phyloP scores from a whole-genome alignment of 768 basidiomycete genomes.

The Tricholoma terreum region DNA sequence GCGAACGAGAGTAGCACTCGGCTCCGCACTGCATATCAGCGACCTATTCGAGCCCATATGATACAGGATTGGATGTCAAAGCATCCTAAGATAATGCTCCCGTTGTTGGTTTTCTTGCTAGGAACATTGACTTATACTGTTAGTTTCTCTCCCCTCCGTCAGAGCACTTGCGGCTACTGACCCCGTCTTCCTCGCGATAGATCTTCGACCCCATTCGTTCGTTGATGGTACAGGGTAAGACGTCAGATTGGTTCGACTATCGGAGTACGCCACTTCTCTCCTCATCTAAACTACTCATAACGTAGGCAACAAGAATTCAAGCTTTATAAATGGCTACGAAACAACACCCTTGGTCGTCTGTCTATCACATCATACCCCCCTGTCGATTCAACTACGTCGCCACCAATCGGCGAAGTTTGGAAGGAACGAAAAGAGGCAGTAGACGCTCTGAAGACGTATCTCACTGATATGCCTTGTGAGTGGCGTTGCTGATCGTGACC shows the following conservation, averaged over 20 bases:
- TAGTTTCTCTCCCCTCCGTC: constrained; percentile 18
- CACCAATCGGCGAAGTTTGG: constrained; percentile 56
- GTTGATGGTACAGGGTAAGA: constrained; percentile 76
- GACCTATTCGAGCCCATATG: constrained; percentile 60
- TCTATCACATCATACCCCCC: constrained; percentile 23
- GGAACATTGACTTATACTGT: constrained; percentile 89
- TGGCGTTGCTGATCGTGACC: constrained; percentile 6
- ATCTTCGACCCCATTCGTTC: constrained; percentile 91
- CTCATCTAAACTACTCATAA: not conserved
- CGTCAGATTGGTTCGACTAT: constrained; percentile 83
- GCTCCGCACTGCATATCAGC: constrained; percentile 57
- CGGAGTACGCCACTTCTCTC: constrained; percentile 43
- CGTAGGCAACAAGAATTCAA: constrained; percentile 49
- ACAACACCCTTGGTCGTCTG: constrained; percentile 55
- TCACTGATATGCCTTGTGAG: constrained; percentile 75
- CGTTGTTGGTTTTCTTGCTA: constrained; percentile 80
- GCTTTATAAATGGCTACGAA: constrained; percentile 73
- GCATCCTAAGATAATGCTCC: constrained; percentile 86
- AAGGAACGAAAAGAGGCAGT: constrained; percentile 82
- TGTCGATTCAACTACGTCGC: constrained; percentile 19
- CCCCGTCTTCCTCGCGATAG: constrained; percentile 32
- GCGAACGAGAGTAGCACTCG: constrained; percentile 35
- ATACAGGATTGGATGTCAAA: constrained; percentile 76
- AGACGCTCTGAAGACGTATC: constrained; percentile 60
- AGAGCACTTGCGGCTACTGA: not conserved